Evolutionary conservation across 768 basidiomycete genomes (phyloP).

Genomic region (Psilocybe cubensis): DNA sequence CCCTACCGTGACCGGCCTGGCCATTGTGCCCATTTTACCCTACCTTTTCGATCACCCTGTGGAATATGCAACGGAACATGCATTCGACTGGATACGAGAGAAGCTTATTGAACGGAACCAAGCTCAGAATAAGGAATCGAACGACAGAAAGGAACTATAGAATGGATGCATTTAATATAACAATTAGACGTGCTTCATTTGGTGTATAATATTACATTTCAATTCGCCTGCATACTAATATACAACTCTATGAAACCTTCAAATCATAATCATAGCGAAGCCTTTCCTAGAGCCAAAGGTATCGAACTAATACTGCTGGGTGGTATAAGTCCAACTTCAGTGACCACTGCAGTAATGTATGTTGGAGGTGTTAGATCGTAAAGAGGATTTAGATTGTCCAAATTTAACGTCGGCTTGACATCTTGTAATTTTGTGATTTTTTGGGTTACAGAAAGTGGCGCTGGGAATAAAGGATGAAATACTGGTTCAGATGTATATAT

Average conservation of each 20-base stretch:
- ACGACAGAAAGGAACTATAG: slow-evolving; percentile 36
- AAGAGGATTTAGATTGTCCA: slow-evolving; percentile 83
- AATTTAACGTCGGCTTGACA: slow-evolving; percentile 46
- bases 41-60: slow-evolving; percentile 83
- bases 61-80: slow-evolving; percentile 66
- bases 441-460: slow-evolving; percentile 37
- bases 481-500: not conserved
- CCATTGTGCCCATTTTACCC: slow-evolving; percentile 74
- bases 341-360: slow-evolving; percentile 94
- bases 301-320: slow-evolving; percentile 89
- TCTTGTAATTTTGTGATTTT: slow-evolving; percentile 25
- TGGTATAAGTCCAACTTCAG: slow-evolving; percentile 95
- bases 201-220: not conserved
- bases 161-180: not conserved
- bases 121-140: slow-evolving; percentile 19
- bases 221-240: slow-evolving; percentile 8
- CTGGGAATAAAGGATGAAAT: slow-evolving; percentile 23
- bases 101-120: slow-evolving; percentile 47
- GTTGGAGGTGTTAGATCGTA: slow-evolving; percentile 95
- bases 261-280: slow-evolving; percentile 37
- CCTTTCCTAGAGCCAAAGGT: slow-evolving; percentile 67
- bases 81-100: slow-evolving; percentile 72
- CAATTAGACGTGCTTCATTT: not conserved
- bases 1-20: slow-evolving; percentile 73
- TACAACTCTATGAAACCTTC: slow-evolving; percentile 7